A percentile compares a stretch with the other conserved stretches of the same genome.
These are phyloP conservation scores for Leishmania major DNA, from an alignment of 208 protist species.

Conservation along the genomic window DNA sequence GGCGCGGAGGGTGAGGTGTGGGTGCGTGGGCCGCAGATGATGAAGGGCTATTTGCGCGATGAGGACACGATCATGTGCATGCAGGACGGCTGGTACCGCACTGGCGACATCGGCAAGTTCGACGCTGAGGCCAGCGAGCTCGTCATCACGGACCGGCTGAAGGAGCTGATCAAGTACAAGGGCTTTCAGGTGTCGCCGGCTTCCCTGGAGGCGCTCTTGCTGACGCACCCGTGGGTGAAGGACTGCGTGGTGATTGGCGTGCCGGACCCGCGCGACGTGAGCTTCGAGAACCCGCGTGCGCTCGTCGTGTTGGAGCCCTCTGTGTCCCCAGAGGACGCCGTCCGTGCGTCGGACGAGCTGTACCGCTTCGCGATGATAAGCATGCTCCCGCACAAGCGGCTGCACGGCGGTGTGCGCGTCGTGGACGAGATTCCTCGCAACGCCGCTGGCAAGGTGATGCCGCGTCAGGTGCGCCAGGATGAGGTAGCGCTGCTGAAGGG, in stretches of 20 bases:
- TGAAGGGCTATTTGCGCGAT: conserved; percentile 70
- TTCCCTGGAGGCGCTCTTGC: conserved; percentile 64
- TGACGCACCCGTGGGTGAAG: conserved; percentile 54
- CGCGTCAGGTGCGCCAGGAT: conserved; percentile 43
- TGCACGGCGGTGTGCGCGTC: conserved; percentile 75
- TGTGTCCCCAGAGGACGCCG: conserved; percentile 29
- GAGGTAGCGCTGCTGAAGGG: conserved; percentile 48
- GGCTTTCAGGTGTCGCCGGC: conserved; percentile 90
- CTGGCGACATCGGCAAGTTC: conserved; percentile 70
- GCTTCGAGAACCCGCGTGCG: conserved; percentile 74
- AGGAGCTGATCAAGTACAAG: conserved; percentile 93
- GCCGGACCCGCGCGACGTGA: conserved; percentile 41
- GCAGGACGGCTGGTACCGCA: conserved; percentile 68
- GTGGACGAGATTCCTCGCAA: conserved; percentile 75
- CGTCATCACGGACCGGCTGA: conserved; percentile 76
- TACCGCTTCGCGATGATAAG: conserved; percentile 41
- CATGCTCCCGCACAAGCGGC: conserved; percentile 72
- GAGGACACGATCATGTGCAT: conserved; percentile 57
- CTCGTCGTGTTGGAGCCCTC: conserved; percentile 61
- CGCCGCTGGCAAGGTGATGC: conserved; percentile 78
- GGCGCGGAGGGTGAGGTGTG: conserved; percentile 69
- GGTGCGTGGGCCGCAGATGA: conserved; percentile 73
- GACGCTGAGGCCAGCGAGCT: conserved; percentile 48
- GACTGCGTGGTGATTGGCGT: conserved; percentile 81
- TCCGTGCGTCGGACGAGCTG: conserved; percentile 47